Evolutionary conservation across 176 grass and related monocot genomes (phyloP).

Genomic region (Triticum urartu): DNA sequence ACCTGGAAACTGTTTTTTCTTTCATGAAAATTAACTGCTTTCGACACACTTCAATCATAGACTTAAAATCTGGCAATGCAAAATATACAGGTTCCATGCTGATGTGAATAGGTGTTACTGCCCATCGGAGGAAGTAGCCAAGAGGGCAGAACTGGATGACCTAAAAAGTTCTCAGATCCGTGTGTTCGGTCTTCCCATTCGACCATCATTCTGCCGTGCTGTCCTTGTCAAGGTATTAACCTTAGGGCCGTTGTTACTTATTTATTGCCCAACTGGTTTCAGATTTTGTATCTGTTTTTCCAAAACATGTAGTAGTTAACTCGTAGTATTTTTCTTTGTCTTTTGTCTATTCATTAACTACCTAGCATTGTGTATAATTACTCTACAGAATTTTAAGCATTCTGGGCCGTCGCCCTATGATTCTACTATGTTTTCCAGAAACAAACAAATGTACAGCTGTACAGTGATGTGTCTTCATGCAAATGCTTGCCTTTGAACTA

Average conservation of each 20-base stretch:
- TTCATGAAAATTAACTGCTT: not conserved
- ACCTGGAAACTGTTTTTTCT: not conserved
- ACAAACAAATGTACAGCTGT: not conserved
- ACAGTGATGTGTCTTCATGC: not conserved
- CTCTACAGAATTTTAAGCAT: not conserved
- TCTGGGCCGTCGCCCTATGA: not conserved
- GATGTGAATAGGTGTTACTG: constrained; percentile 98
- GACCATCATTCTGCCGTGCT: constrained; percentile 89
- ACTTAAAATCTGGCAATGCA: constrained; percentile 1
- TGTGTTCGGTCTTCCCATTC: constrained; percentile 90
- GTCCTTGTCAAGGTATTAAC: constrained; percentile 79
- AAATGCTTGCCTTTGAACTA: not conserved
- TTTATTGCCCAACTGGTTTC: not conserved
- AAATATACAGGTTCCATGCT: constrained; percentile 75
- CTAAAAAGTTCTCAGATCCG: constrained; percentile 77
- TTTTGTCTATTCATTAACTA: not conserved
- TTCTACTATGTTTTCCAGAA: not conserved
- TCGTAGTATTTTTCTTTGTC: too few species aligned
- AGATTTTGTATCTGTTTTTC: not conserved
- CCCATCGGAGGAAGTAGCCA: constrained; percentile 95
- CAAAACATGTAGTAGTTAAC: too few species aligned
- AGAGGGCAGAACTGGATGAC: constrained; percentile 77
- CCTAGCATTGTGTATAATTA: not conserved
- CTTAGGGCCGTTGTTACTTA: not conserved
- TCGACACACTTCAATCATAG: not conserved